Evolutionary conservation across 345 rosid species (phyloP).

Genomic region (Brassica carinata): DNA sequence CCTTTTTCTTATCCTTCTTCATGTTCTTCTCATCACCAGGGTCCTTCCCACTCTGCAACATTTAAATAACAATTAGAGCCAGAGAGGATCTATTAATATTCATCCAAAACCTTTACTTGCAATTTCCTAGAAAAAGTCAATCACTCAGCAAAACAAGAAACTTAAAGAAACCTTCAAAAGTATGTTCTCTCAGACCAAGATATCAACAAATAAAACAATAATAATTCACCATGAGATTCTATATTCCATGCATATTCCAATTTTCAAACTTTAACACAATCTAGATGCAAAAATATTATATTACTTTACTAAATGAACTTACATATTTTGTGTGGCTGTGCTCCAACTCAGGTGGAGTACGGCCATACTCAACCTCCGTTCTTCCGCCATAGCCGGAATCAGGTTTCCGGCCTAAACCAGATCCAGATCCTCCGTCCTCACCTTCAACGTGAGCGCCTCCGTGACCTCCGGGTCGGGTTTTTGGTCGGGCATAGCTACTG

Average conservation of each 20-base stretch:
- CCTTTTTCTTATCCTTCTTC: conserved; percentile 17
- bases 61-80: neutral
- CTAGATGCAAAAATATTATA: neutral
- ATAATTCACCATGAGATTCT: neutral
- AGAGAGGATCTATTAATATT: neutral
- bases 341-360: conserved; percentile 35
- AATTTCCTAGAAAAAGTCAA: neutral
- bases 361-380: conserved; percentile 38
- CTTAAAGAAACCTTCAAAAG: neutral
- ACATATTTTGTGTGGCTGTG: conserved; percentile 76
- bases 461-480: conserved; percentile 56
- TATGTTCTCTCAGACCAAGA: neutral
- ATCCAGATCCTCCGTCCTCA: conserved; percentile 19
- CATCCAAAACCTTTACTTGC: neutral
- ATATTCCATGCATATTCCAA: neutral
- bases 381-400: conserved; percentile 33
- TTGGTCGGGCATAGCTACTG: conserved; percentile 70
- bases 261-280: neutral
- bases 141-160: neutral
- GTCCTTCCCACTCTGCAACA: neutral
- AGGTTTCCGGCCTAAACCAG: conserved; percentile 30
- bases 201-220: neutral
- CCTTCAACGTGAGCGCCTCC: conserved; percentile 37
- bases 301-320: conserved; percentile 25
- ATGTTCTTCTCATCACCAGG: conserved; percentile 37